Percentiles rank a stretch among this genome's conserved stretches.
These are phyloP conservation scores for Acanthamoeba polyphaga DNA, from an alignment of 208 protist species.

Conservation along the genomic window DNA sequence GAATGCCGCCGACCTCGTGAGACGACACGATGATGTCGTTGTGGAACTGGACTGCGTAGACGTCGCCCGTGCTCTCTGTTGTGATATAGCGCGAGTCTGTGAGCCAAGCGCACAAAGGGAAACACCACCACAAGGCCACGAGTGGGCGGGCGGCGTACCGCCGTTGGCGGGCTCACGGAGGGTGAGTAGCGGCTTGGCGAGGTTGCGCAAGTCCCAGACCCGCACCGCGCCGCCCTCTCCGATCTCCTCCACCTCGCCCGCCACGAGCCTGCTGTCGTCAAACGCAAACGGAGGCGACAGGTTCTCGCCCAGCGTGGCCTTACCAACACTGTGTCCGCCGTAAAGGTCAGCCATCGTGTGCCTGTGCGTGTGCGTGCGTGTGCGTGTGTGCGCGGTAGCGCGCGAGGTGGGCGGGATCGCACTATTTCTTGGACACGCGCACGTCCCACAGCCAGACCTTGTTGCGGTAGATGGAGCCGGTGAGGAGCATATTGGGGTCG, in stretches of 20 bases:
- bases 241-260: slow-evolving; percentile 19
- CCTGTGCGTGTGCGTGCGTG: too few relatives aligned
- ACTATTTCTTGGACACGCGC: slow-evolving; percentile 11
- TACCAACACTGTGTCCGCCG: neutral
- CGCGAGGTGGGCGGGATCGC: neutral
- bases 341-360: neutral
- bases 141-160: neutral
- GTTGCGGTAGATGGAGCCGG: slow-evolving; percentile 13
- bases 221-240: neutral
- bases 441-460: slow-evolving; percentile 11
- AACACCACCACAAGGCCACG: neutral
- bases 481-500: neutral
- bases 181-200: neutral
- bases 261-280: neutral
- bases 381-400: neutral
- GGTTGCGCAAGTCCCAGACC: neutral
- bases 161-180: neutral
- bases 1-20: neutral
- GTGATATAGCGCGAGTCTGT: neutral
- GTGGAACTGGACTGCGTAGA: neutral
- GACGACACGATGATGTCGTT: neutral
- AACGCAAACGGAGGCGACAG: neutral
- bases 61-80: slow-evolving; percentile 21
- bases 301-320: slow-evolving; percentile 1
- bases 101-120: neutral